Evolutionary conservation across 139 green algal genomes (phyloP), one percentile per base, ranked within the genome.

Genomic region (Zygnema circumcarinatum): DNA sequence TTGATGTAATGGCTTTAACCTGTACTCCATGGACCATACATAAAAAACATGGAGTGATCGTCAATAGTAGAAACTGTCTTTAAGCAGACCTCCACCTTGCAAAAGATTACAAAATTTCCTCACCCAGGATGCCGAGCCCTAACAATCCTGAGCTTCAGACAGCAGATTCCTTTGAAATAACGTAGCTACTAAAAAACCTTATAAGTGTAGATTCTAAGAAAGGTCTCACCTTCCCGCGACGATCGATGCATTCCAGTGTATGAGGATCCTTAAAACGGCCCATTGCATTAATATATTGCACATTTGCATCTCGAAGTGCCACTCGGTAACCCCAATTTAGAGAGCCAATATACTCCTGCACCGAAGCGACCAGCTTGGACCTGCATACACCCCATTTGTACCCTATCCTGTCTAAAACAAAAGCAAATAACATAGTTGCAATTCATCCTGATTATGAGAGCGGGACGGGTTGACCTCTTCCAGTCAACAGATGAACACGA

Each of bases 311-410:
- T n/a, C 92, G 89, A 41, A 94, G 83, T 74, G 79, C 80, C 40
- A 90, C 86, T 11, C 81, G 75, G 62, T 94, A 94, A n/a, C 92
- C 92, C 52, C 85, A 94, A 78, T 94, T 93, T 1, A 94, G 73
- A 11, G 87, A 92, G 35, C 88, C 85, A 73, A 94, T 92, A 86
- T 94, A 86, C 81, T 94, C 74, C 81, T 93, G 90, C 38, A 92
- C 91, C 35, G 40, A 31, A 31, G 69, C 52, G 72, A 94, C 92
- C 86, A 94, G 81, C 62, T 84, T 90, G 39, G 38, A 52, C 91
- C 91, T 91, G 69, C 76, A 42, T 0, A 42, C 54, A 25, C 54
- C 54, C n/a, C n/a, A n/a, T n/a, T n/a, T n/a, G n/a, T n/a, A n/a
- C n/a, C n/a, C n/a, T n/a, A n/a, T n/a, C n/a, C n/a, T n/a, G n/a